Percentiles rank a stretch among this genome's conserved stretches.
Evolutionary conservation across 306 rosid genomes (phyloP).

Genomic region (peach (Prunus persica)): Prunus_persica_NCBIv2 NC_034011.1:8309501-8310000

Average conservation of each 20-base stretch:
- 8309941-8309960: too few species aligned
- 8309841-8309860: slow-evolving; percentile 16
- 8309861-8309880: neutral
- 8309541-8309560: neutral
- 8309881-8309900: slow-evolving; percentile 11
- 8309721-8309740: slow-evolving; percentile 35
- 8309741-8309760: slow-evolving; percentile 41
- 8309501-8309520: neutral
- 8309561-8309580: neutral
- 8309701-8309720: slow-evolving; percentile 23
- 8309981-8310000: too few species aligned
- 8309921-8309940: too few species aligned
- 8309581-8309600: neutral
- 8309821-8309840: slow-evolving; percentile 33
- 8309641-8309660: slow-evolving; percentile 37
- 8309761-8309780: slow-evolving; percentile 38
- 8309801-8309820: slow-evolving; percentile 30
- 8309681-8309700: slow-evolving; percentile 34
- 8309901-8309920: neutral
- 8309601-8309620: neutral
- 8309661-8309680: slow-evolving; percentile 37
- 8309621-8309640: neutral
- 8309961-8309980: too few species aligned
- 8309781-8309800: slow-evolving; percentile 37
- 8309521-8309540: neutral